Conservation (phyloP, 176 grass and related monocot species). For the Eragrostis nindensis region DNA sequence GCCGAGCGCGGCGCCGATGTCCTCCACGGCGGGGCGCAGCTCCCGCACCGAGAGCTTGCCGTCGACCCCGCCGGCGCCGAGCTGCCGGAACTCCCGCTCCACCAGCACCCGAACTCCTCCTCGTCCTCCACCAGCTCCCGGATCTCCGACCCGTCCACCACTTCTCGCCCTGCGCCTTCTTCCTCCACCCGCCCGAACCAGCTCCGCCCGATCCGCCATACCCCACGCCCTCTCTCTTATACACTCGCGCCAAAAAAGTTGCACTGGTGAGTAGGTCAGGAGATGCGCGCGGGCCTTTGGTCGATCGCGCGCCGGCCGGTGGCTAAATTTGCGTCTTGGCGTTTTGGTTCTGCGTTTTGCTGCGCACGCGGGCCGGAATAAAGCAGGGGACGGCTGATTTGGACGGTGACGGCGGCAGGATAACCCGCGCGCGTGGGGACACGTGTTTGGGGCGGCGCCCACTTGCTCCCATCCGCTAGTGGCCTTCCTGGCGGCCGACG, state of each 20-base stretch:
- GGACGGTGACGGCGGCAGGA: constrained; percentile 33
- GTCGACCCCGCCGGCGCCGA: constrained; percentile 56
- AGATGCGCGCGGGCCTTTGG: background rate
- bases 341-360: background rate
- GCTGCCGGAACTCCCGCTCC: constrained; percentile 67
- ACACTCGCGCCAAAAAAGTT: constrained; percentile 18
- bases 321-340: constrained; percentile 41
- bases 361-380: background rate
- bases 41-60: constrained; percentile 67
- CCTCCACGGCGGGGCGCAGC: constrained; percentile 67
- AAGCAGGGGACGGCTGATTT: background rate
- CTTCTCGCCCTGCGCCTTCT: constrained; percentile 41
- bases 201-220: constrained; percentile 32
- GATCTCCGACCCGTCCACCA: constrained; percentile 85
- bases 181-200: constrained; percentile 64
- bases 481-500: background rate
- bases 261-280: constrained; percentile 23
- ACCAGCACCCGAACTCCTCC: constrained; percentile 74
- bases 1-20: constrained; percentile 74
- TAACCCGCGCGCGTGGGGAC: constrained; percentile 2
- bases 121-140: constrained; percentile 81
- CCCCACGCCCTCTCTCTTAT: constrained; percentile 8
- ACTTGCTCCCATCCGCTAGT: constrained; percentile 27
- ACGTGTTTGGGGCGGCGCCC: constrained; percentile 27
- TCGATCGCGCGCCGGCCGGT: constrained; percentile 14